A percentile compares a stretch with the other conserved stretches of the same genome.
These are phyloP conservation scores for Colletotrichum salicis DNA, from an alignment of 2,329 filamentous ascomycete genomes.

Conservation along the genomic window DNA sequence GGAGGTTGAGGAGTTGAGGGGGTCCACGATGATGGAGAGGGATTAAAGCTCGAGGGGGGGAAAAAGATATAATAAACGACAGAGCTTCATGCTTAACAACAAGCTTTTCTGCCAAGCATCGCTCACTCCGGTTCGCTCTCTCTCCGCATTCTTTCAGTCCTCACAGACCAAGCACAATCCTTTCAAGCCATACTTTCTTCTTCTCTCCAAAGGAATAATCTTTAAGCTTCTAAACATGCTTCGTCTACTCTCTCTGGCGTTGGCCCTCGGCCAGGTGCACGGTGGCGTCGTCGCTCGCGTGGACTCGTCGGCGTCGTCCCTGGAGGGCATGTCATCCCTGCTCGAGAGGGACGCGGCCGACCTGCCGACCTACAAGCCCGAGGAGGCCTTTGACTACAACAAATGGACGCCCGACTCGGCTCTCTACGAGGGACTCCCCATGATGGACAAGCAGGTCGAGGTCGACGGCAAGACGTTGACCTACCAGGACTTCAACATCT, in stretches of 20 bases:
- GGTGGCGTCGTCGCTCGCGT: background rate
- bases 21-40: background rate
- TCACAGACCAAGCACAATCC: background rate
- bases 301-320: background rate
- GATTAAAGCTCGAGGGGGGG: background rate
- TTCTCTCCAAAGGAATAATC: background rate
- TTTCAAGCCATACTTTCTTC: background rate
- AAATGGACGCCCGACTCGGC: background rate
- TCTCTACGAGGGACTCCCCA: background rate
- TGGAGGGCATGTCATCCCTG: background rate
- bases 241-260: constrained; percentile 2
- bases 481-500: constrained; percentile 15
- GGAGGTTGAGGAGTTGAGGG: background rate
- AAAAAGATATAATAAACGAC: constrained; percentile 4
- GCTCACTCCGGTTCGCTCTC: background rate
- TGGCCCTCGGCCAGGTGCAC: constrained; percentile 9
- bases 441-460: constrained; percentile 4
- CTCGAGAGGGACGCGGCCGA: background rate
- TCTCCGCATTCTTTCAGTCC: background rate
- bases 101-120: background rate
- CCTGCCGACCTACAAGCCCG: constrained; percentile 1
- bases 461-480: constrained; percentile 6
- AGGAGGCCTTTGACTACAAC: background rate
- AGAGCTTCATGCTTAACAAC: background rate
- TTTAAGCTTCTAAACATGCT: background rate